Evolutionary conservation across 2,329 filamentous ascomycete genomes (phyloP), one percentile per base, ranked within the genome.

Genomic region (Didymella keratinophila): DNA sequence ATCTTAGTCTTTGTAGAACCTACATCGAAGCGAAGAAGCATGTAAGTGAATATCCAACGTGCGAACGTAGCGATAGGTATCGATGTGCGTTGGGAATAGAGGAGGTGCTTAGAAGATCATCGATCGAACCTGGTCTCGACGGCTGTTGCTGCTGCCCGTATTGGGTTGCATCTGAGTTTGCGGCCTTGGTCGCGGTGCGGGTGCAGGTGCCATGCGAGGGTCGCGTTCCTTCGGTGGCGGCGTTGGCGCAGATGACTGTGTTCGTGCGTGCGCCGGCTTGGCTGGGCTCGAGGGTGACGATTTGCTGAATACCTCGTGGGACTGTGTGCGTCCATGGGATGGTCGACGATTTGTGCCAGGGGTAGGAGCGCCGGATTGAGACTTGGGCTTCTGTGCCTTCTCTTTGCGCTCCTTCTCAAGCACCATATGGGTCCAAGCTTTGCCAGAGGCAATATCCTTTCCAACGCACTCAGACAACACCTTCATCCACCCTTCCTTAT

Each of bases 401-500:
- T 77, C 74, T 20, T 65, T 65, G 34, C 73, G 70, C 67, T 83
- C 80, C 52, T 79, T 77, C 20, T 78, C 77, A 6, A 88, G 80
- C 4, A 88, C 84, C 64, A 87, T 77, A 51, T 87, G 84, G 0
- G 86, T 86, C 86, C 86, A 89, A n/a, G 81, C 80, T 68, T 85
- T 86, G 55, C 71, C 68, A 25, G 78, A 73, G 36, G 79, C 79
- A 30, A 75, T 76, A 39, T 84, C 82, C 65, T 86, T 87, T 62
- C 86, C 86, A 2, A 89, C 83, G 12, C 83, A 82, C 55, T 98
- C 93, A 3, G 84, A 84, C 21, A 99, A 86, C 14, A 92, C 90
- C 75, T 88, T 88, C 90, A 99, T 95, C 95, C 95, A 99, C 53
- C 88, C 90, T 44, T 97, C 92, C 80, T 98, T 99, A 73, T 95